Evolutionary conservation across 768 basidiomycete species (phyloP).

Genomic region (Pisolithus sp.): DNA sequence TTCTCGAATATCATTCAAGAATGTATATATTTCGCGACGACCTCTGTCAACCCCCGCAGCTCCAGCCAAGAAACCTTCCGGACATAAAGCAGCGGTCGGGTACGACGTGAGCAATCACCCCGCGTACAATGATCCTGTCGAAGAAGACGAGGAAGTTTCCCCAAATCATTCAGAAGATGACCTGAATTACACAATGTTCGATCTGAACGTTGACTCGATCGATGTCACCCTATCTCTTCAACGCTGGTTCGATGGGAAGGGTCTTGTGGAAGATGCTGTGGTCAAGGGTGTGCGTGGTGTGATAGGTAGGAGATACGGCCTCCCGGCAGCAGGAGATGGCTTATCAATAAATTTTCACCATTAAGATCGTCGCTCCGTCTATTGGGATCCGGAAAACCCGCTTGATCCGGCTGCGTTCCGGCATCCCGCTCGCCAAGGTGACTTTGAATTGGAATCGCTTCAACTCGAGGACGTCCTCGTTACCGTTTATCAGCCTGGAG

Average conservation of each 20-base stretch:
- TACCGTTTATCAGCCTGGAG: slow-evolving; percentile 89
- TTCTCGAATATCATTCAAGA: slow-evolving; percentile 92
- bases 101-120: slow-evolving; percentile 79
- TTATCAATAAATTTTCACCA: background rate
- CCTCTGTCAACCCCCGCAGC: slow-evolving; percentile 31
- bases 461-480: slow-evolving; percentile 90
- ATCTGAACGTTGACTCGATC: slow-evolving; percentile 88
- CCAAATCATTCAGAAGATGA: slow-evolving; percentile 43
- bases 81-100: slow-evolving; percentile 54
- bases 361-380: slow-evolving; percentile 79
- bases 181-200: slow-evolving; percentile 82
- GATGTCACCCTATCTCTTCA: slow-evolving; percentile 90
- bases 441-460: slow-evolving; percentile 87
- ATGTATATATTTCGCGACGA: slow-evolving; percentile 88
- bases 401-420: slow-evolving; percentile 78
- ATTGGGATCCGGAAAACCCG: slow-evolving; percentile 79
- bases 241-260: slow-evolving; percentile 94
- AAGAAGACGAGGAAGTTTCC: slow-evolving; percentile 46
- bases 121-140: slow-evolving; percentile 53
- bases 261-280: slow-evolving; percentile 83
- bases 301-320: slow-evolving; percentile 50
- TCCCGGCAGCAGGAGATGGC: background rate
- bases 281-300: slow-evolving; percentile 93
- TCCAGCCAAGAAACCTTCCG: slow-evolving; percentile 20
- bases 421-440: slow-evolving; percentile 65